Conservation (phyloP, 306 rosid genomes). For the Vachellia pachyceras region DNA sequence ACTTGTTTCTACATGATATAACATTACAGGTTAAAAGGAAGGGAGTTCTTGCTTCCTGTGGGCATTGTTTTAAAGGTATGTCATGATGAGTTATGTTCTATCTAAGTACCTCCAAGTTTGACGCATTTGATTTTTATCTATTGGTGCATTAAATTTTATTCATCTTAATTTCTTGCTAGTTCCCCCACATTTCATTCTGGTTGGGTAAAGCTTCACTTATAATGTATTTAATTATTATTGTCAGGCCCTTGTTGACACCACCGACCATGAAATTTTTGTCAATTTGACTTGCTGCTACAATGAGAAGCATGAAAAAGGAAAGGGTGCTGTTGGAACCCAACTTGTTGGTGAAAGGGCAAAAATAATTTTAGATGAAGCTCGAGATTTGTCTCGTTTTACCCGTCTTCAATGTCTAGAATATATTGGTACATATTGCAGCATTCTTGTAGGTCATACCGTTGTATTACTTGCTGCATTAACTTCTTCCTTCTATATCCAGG, state of each 20-base stretch:
- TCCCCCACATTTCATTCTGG: conserved; percentile 18
- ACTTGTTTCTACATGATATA: conserved; percentile 26
- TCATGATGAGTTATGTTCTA: conserved; percentile 25
- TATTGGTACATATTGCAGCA: conserved; percentile 62
- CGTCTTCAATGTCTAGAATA: conserved; percentile 74
- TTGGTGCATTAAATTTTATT: not conserved
- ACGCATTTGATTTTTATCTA: not conserved
- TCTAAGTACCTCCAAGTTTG: not conserved
- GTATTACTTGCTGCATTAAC: conserved; percentile 36
- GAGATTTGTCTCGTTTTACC: conserved; percentile 62
- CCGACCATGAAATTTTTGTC: conserved; percentile 74
- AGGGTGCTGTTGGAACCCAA: conserved; percentile 88
- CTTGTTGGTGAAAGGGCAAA: conserved; percentile 88
- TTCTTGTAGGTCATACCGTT: conserved; percentile 25
- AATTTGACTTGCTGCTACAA: conserved; percentile 74
- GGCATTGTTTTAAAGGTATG: conserved; percentile 85
- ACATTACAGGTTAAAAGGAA: conserved; percentile 79
- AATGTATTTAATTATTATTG: conserved; percentile 26
- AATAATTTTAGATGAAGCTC: conserved; percentile 84
- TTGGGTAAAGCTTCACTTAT: conserved; percentile 16
- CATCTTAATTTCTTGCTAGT: not conserved
- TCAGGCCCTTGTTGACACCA: conserved; percentile 85
- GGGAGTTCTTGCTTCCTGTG: conserved; percentile 92
- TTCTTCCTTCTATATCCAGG: conserved; percentile 57
- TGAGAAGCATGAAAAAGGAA: conserved; percentile 64